Evolutionary conservation across 768 basidiomycete genomes (phyloP).

Genomic region (Pleurotus pulmonarius): DNA sequence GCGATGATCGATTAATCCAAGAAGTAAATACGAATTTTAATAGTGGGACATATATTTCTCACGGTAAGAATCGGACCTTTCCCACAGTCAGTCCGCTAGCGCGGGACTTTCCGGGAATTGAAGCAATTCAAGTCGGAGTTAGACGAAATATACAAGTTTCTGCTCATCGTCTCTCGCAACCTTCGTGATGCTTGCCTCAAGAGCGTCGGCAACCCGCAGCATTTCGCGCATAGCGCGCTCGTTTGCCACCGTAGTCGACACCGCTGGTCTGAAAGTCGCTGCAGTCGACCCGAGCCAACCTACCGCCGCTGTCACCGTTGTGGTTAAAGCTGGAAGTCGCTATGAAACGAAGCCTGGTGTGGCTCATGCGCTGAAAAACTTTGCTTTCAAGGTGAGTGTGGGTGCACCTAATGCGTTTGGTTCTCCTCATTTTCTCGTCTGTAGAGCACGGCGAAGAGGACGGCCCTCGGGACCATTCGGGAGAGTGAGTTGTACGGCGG

Average conservation of each 20-base stretch:
- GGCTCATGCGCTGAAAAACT: slow-evolving; percentile 95
- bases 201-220: slow-evolving; percentile 54
- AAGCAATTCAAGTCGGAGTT: slow-evolving; percentile 5
- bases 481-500: slow-evolving; percentile 95
- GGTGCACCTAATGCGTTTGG: background rate
- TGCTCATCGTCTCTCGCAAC: slow-evolving; percentile 25
- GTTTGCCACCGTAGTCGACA: slow-evolving; percentile 82
- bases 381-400: slow-evolving; percentile 90
- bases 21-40: background rate
- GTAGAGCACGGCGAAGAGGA: slow-evolving; percentile 83
- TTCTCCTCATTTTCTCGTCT: slow-evolving; percentile 1
- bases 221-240: slow-evolving; percentile 59
- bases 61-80: background rate
- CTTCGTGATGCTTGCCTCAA: slow-evolving; percentile 55
- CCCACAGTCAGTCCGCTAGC: background rate
- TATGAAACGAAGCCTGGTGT: slow-evolving; percentile 87
- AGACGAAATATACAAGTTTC: slow-evolving; percentile 18
- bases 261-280: slow-evolving; percentile 81
- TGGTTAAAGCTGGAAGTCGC: slow-evolving; percentile 90
- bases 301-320: slow-evolving; percentile 81
- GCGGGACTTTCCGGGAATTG: slow-evolving; percentile 3
- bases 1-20: background rate
- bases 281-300: slow-evolving; percentile 80
- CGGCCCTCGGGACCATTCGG: slow-evolving; percentile 85
- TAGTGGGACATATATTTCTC: background rate